A percentile compares a stretch with the other conserved stretches of the same genome.
These are phyloP conservation scores for Cardamine chenopodiifolia DNA, from an alignment of 345 rosid genomes.

Conservation along the genomic window DNA sequence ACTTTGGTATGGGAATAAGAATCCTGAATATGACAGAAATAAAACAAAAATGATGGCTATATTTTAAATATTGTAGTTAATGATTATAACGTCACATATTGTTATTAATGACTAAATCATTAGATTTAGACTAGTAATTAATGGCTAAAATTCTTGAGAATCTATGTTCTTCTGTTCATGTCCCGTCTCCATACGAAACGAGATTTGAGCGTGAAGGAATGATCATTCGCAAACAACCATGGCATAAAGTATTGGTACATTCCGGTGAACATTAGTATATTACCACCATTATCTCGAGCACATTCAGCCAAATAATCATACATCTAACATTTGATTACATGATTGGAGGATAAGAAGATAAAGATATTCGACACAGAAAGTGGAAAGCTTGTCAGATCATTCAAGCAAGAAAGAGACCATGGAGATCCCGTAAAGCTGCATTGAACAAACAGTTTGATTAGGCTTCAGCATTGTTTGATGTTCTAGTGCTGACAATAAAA, in stretches of 20 bases:
- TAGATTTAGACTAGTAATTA: not conserved
- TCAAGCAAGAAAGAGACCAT: conserved; percentile 69
- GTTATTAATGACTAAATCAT: not conserved
- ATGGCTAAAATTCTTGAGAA: not conserved
- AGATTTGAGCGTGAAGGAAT: not conserved
- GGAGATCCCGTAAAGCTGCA: conserved; percentile 82
- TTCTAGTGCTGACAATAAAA: conserved; percentile 30
- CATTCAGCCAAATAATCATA: conserved; percentile 12
- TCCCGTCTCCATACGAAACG: not conserved
- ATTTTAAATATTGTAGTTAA: not conserved
- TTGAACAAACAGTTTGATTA: conserved; percentile 28
- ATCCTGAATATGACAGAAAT: not conserved
- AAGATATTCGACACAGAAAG: conserved; percentile 59
- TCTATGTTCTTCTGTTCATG: not conserved
- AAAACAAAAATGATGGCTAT: not conserved
- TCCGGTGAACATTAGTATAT: conserved; percentile 13
- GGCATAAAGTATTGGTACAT: conserved; percentile 32
- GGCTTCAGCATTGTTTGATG: conserved; percentile 16
- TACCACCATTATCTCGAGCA: not conserved
- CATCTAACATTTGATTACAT: not conserved
- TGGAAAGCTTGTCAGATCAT: conserved; percentile 71
- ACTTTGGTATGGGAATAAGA: not conserved
- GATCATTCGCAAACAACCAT: not conserved
- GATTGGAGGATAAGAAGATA: conserved; percentile 76
- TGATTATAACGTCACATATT: not conserved